Evolutionary conservation across 306 rosid genomes (phyloP).

Genomic region (Glycyrrhiza uralensis): DNA sequence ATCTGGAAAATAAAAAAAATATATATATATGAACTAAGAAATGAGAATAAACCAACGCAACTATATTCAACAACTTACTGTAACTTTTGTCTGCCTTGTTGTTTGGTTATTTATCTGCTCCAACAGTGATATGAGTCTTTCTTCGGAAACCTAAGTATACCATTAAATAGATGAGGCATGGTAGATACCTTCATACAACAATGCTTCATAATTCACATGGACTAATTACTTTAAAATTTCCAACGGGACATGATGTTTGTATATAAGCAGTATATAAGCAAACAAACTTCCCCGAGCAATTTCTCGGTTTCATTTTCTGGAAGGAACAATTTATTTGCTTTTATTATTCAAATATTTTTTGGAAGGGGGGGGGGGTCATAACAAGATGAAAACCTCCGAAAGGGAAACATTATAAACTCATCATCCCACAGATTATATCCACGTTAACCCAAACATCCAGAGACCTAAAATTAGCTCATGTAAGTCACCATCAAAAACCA

Average conservation of each 20-base stretch:
- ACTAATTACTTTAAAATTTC: not conserved
- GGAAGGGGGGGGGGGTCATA: not conserved
- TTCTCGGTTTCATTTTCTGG: not conserved
- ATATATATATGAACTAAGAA: not conserved
- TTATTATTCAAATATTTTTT: not conserved
- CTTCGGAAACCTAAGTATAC: constrained; percentile 77
- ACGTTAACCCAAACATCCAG: not conserved
- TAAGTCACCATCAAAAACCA: not conserved
- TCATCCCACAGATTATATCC: not conserved
- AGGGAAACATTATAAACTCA: not conserved
- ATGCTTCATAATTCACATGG: not conserved
- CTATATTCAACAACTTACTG: constrained; percentile 49
- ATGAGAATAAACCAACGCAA: not conserved
- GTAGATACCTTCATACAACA: not conserved
- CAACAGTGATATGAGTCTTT: constrained; percentile 85
- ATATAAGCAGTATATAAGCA: not conserved
- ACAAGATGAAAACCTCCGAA: not conserved
- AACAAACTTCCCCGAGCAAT: not conserved
- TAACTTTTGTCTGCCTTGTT: constrained; percentile 86
- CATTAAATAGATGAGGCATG: not conserved
- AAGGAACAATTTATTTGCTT: not conserved
- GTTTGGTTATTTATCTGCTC: constrained; percentile 97
- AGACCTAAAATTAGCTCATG: not conserved
- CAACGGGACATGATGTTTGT: not conserved
- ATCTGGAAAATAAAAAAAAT: constrained; percentile 52